A percentile compares a stretch with the other conserved stretches of the same genome.
phyloP scores from a whole-genome alignment of 2,329 filamentous ascomycete genomes.

The Passalora sequoiae region DNA sequence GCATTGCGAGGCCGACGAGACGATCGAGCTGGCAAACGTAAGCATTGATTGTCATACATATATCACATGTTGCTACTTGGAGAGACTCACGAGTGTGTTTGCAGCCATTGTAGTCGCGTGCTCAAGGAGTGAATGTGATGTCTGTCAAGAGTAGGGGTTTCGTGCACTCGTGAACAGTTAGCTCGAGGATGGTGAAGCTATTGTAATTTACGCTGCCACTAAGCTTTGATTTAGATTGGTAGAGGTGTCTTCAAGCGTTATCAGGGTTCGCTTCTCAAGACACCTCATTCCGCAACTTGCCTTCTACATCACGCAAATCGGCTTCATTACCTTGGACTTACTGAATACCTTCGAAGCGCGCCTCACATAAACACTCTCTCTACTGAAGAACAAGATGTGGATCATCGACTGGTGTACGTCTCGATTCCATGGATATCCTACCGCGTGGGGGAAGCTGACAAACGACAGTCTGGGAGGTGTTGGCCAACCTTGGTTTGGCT shows the following conservation, averaged over 20 bases:
- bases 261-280: no score
- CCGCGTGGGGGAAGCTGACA: slow-evolving; percentile 10
- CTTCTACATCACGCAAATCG: no score
- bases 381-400: slow-evolving; percentile 63
- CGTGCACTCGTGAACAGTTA: no score
- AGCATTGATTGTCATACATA: background rate
- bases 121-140: slow-evolving; percentile 3
- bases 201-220: no score
- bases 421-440: slow-evolving; percentile 1
- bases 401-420: slow-evolving; percentile 88
- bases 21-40: slow-evolving; percentile 70
- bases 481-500: slow-evolving; percentile 78
- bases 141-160: slow-evolving; percentile 3
- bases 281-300: no score
- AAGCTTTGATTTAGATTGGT: no score
- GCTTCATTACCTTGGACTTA: no score
- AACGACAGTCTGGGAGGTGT: slow-evolving; percentile 72
- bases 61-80: no score
- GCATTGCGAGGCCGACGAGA: slow-evolving; percentile 71
- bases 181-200: no score
- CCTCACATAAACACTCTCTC: no score
- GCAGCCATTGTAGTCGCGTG: slow-evolving; percentile 15
- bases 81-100: slow-evolving; percentile 18
- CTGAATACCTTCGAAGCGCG: no score
- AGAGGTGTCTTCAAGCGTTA: no score